A percentile compares a stretch with the other conserved stretches of the same genome.
Evolutionary conservation across 2,329 filamentous ascomycete species (phyloP).

Genomic region (Stemphylium vesicarium): DNA sequence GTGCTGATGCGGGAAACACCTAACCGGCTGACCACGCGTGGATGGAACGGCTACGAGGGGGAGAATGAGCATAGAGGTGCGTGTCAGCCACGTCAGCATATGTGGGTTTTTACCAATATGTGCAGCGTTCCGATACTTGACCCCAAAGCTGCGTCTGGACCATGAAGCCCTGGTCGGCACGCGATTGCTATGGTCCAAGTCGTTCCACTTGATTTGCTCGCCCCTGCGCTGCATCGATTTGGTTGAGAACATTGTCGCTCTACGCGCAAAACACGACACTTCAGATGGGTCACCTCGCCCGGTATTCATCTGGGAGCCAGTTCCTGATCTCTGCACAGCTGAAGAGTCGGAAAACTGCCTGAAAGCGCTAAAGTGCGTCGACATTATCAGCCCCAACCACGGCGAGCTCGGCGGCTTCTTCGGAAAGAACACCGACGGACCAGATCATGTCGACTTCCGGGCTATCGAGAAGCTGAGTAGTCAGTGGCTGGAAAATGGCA

Average conservation of each 20-base stretch:
- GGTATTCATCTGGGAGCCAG: slow-evolving; percentile 92
- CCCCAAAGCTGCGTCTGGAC: slow-evolving; percentile 82
- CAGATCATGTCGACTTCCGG: slow-evolving; percentile 46
- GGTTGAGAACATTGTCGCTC: slow-evolving; percentile 70
- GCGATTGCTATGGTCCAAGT: slow-evolving; percentile 71
- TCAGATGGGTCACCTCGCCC: slow-evolving; percentile 53
- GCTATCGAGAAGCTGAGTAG: slow-evolving; percentile 51
- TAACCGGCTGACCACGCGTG: slow-evolving; percentile 78
- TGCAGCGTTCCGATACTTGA: slow-evolving; percentile 80
- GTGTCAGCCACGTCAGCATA: background rate
- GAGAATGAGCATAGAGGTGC: slow-evolving; percentile 67
- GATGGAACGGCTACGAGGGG: slow-evolving; percentile 85
- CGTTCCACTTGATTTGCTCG: slow-evolving; percentile 88
- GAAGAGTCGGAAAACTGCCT: slow-evolving; percentile 63
- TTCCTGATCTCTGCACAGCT: slow-evolving; percentile 84
- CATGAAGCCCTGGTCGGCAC: slow-evolving; percentile 69
- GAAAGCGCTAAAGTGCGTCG: slow-evolving; percentile 60
- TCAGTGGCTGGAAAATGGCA: slow-evolving; percentile 46
- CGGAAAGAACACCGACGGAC: slow-evolving; percentile 54
- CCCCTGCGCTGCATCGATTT: slow-evolving; percentile 77
- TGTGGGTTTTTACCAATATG: background rate
- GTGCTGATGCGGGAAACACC: slow-evolving; percentile 71
- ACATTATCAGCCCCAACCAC: slow-evolving; percentile 80
- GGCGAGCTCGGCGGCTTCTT: slow-evolving; percentile 88
- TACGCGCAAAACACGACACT: slow-evolving; percentile 50